Percentiles rank a stretch among this genome's conserved stretches.
Conservation (phyloP, 441 rosid species). For the Erysimum cheiri region DNA sequence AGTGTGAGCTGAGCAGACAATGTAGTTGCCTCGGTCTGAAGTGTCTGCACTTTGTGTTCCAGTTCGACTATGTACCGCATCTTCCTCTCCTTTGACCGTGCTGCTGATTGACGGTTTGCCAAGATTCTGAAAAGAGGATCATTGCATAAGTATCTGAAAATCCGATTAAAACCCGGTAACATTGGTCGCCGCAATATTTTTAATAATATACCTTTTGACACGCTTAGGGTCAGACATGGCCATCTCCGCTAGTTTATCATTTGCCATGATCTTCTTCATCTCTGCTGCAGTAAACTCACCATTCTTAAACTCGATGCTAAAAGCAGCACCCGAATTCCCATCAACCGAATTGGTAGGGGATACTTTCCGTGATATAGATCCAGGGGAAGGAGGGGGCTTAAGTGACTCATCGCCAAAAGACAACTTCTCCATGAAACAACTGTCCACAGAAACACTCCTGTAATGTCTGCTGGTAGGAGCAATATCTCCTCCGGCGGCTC, state of each 20-base stretch:
- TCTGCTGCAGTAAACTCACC: constrained; percentile 89
- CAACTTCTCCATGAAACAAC: constrained; percentile 78
- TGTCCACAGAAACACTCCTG: constrained; percentile 94
- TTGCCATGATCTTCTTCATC: constrained; percentile 91
- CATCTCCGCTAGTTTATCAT: constrained; percentile 92
- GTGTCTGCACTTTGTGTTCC: constrained; percentile 98
- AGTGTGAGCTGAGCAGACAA: constrained; percentile 95
- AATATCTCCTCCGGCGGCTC: constrained; percentile 68
- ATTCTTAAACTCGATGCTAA: constrained; percentile 48
- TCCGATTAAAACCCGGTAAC: not conserved
- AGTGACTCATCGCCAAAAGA: constrained; percentile 77
- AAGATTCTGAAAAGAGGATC: constrained; percentile 62
- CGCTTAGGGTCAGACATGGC: constrained; percentile 90
- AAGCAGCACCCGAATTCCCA: constrained; percentile 48
- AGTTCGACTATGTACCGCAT: constrained; percentile 89
- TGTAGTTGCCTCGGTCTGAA: constrained; percentile 97
- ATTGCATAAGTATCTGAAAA: constrained; percentile 16
- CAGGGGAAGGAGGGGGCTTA: constrained; percentile 81
- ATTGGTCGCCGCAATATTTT: not conserved
- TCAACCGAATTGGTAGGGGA: constrained; percentile 73
- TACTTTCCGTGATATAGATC: constrained; percentile 60
- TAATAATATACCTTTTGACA: constrained; percentile 71
- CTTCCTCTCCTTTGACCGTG: constrained; percentile 96
- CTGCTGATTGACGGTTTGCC: constrained; percentile 98
- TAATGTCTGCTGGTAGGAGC: constrained; percentile 76